These are phyloP conservation scores for Neoboletus subvelutipes DNA, from an alignment of 768 basidiomycete species.

Conservation along the genomic window DNA sequence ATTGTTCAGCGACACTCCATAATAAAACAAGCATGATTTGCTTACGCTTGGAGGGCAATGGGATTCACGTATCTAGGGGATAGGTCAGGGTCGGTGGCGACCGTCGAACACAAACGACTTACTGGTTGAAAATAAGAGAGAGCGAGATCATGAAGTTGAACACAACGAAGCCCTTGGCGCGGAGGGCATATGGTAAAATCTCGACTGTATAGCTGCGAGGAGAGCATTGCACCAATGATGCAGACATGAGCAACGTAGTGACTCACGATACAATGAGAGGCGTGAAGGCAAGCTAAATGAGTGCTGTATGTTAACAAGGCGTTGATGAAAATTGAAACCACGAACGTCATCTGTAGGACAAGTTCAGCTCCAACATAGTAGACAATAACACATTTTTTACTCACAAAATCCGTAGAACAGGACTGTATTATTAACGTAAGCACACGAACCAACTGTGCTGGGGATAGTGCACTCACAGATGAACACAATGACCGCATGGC, in stretches of 20 bases:
- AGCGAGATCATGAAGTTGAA: slow-evolving; percentile 40
- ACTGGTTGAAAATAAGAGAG: slow-evolving; percentile 46
- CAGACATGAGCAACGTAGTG: background rate
- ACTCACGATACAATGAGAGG: slow-evolving; percentile 41
- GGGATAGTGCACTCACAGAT: slow-evolving; percentile 36
- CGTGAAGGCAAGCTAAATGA: slow-evolving; percentile 36
- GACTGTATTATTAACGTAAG: slow-evolving; percentile 24
- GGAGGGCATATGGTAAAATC: slow-evolving; percentile 41
- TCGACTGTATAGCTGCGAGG: slow-evolving; percentile 38
- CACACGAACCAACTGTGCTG: background rate
- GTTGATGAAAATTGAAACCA: background rate
- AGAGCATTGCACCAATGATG: background rate
- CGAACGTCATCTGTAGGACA: slow-evolving; percentile 31
- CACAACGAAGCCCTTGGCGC: slow-evolving; percentile 40
- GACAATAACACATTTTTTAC: background rate
- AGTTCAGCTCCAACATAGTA: background rate
- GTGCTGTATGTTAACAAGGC: background rate
- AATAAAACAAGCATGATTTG: background rate
- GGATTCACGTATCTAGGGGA: slow-evolving; percentile 36
- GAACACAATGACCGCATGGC: slow-evolving; percentile 46
- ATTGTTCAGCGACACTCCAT: background rate
- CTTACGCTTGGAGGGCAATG: slow-evolving; percentile 31
- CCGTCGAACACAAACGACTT: slow-evolving; percentile 25
- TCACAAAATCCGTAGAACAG: slow-evolving; percentile 40
- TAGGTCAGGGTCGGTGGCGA: slow-evolving; percentile 17